These are phyloP conservation scores for Kodamaea jinghongensis DNA, from an alignment of 805 yeast genomes.

Conservation along the genomic window DNA sequence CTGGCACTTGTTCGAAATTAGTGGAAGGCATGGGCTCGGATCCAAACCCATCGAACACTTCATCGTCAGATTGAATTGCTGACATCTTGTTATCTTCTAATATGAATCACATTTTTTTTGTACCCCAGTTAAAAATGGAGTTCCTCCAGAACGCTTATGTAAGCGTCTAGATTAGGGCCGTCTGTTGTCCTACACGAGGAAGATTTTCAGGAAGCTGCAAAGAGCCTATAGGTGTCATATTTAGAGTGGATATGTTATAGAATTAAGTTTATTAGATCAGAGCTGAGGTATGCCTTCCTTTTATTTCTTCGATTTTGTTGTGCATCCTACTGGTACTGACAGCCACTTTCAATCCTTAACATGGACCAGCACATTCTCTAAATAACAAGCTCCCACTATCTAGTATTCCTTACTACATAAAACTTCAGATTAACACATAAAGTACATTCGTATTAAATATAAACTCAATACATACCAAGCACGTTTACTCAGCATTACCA, in stretches of 20 bases:
- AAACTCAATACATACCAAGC: slow-evolving; percentile 11
- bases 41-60: slow-evolving; percentile 36
- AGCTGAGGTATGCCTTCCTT: too few relatives aligned
- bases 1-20: neutral
- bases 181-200: too few relatives aligned
- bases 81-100: slow-evolving; percentile 13
- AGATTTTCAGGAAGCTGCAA: too few relatives aligned
- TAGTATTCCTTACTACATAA: neutral
- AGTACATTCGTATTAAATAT: slow-evolving; percentile 10
- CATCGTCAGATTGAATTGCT: slow-evolving; percentile 25
- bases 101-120: slow-evolving; percentile 4
- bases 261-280: too few relatives aligned
- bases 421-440: slow-evolving; percentile 8
- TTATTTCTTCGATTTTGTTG: too few relatives aligned
- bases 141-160: slow-evolving; percentile 1
- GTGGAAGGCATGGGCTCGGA: slow-evolving; percentile 26
- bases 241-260: too few relatives aligned
- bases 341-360: too few relatives aligned
- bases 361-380: too few relatives aligned
- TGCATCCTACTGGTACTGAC: too few relatives aligned
- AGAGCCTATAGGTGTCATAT: too few relatives aligned
- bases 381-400: neutral
- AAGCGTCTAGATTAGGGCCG: too few relatives aligned
- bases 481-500: slow-evolving; percentile 85
- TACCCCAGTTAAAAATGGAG: slow-evolving; percentile 7